phyloP scores from a whole-genome alignment of 306 rosid genomes.

The Lathyrus sativus region DNA sequence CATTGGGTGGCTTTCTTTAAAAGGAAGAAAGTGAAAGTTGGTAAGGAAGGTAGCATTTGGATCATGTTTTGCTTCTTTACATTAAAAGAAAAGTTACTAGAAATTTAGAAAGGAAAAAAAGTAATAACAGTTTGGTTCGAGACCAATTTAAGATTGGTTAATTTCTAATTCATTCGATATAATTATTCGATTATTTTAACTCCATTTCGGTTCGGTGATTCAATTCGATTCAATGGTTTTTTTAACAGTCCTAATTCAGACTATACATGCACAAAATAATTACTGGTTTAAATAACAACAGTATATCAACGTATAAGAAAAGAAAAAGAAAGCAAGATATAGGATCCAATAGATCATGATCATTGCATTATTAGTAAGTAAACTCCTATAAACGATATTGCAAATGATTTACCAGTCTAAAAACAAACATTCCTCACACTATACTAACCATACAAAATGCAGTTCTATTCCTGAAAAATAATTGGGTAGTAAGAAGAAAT shows the following conservation, averaged over 20 bases:
- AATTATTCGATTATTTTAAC: too few species aligned
- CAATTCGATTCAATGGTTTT: too few species aligned
- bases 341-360: background rate
- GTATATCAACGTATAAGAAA: conserved; percentile 7
- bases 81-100: too few species aligned
- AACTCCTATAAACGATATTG: conserved; percentile 15
- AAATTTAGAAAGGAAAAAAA: too few species aligned
- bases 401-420: conserved; percentile 1
- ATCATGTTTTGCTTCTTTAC: too few species aligned
- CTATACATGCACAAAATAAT: background rate
- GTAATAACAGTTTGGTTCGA: too few species aligned
- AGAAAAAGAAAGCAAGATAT: background rate
- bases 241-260: background rate
- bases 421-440: conserved; percentile 32
- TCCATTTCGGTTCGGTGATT: too few species aligned
- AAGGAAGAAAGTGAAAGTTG: too few species aligned
- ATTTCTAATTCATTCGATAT: too few species aligned
- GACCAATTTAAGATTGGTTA: too few species aligned
- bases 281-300: background rate
- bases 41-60: too few species aligned
- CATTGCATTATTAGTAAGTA: conserved; percentile 8
- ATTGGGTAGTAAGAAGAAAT: conserved; percentile 38
- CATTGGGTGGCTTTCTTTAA: too few species aligned
- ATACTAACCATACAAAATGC: conserved; percentile 23
- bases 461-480: conserved; percentile 37